Evolutionary conservation across 192 early-diverging fungal genomes (phyloP), one percentile per base, ranked within the genome.

Genomic region (Oehlia diaphana): DNA sequence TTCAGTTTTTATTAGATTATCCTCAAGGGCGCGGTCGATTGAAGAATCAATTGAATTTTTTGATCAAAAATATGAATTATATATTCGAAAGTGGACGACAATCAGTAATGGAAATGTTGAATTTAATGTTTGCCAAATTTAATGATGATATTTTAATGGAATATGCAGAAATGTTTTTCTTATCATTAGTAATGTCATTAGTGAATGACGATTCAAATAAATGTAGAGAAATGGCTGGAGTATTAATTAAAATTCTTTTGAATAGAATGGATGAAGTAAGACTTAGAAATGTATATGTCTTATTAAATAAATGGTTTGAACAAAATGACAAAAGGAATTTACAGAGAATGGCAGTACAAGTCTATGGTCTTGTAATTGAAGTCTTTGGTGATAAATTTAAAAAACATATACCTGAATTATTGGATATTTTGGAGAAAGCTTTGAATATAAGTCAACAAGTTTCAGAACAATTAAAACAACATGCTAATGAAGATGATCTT

Each of bases 1-100:
- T 97, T 77, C 93, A 94, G 76, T 99, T 99, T 87, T 85, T 99
- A 75, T 87, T 99, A 82, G 93, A 98, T 78, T 99, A 99, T 83
- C 98, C 98, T 50, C 93, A 97, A 82, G 95, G 96, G 53, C 88
- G 90, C 61, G 87, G 86, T 3, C 88, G 96, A 67, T 83, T 99
- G 28, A 84, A 87, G 74, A 95, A 93, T 79, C 93, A 95, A 78
- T 93, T 99, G 89, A 89, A 86, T 75, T 97, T 95, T 82, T 83
- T 99, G 74, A 86, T 96, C 69, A 93, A 95, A 81, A 98, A 99
- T 83, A 88, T 97, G 61, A 86, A 90, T 63, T 99, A 98, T 80
- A 92, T 91, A 64, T 93, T 92, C 86, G 97, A 99, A 84, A 94
- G 90, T 80, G 98, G 98, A 44, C 92, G 97, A 16, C 87, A 90